Conservation (phyloP, 805 yeast species). For the Candida ficus region DNA sequence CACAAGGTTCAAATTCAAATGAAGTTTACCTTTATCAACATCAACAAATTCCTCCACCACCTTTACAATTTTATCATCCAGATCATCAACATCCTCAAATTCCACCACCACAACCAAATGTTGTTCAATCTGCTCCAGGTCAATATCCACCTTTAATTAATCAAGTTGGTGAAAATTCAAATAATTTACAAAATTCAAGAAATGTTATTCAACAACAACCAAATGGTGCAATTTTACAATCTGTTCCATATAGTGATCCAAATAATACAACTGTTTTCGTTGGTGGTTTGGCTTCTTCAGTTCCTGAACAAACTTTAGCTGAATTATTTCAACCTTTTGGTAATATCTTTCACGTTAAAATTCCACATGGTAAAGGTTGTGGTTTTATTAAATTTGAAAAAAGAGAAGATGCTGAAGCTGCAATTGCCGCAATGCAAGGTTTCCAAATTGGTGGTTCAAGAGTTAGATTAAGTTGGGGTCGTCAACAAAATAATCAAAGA, state of each 20-base stretch:
- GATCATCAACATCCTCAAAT: conserved; percentile 16
- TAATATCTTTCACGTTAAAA: conserved; percentile 59
- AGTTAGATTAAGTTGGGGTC: conserved; percentile 73
- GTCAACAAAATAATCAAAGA: conserved; percentile 30
- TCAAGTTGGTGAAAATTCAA: conserved; percentile 1
- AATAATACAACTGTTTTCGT: conserved; percentile 73
- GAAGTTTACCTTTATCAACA: conserved; percentile 18
- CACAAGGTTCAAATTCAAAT: conserved; percentile 9
- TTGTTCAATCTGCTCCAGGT: conserved; percentile 5
- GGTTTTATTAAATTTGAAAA: conserved; percentile 69
- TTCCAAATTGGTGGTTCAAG: conserved; percentile 70
- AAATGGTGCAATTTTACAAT: conserved; percentile 5
- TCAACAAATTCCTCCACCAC: conserved; percentile 18
- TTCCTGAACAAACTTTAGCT: conserved; percentile 54
- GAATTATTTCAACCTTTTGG: conserved; percentile 72
- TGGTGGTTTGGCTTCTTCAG: conserved; percentile 66
- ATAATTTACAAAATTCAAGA: background rate
- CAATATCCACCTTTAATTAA: conserved; percentile 1
- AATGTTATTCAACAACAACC: no score
- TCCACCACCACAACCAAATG: conserved; percentile 2
- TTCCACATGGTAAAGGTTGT: conserved; percentile 76
- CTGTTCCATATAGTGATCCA: conserved; percentile 42
- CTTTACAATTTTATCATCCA: conserved; percentile 13
- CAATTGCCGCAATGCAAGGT: conserved; percentile 77
- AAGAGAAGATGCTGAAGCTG: conserved; percentile 70